phyloP scores from a whole-genome alignment of 2,329 filamentous ascomycete genomes.

The Ophiocordyceps camponoti-leonardi region DNA sequence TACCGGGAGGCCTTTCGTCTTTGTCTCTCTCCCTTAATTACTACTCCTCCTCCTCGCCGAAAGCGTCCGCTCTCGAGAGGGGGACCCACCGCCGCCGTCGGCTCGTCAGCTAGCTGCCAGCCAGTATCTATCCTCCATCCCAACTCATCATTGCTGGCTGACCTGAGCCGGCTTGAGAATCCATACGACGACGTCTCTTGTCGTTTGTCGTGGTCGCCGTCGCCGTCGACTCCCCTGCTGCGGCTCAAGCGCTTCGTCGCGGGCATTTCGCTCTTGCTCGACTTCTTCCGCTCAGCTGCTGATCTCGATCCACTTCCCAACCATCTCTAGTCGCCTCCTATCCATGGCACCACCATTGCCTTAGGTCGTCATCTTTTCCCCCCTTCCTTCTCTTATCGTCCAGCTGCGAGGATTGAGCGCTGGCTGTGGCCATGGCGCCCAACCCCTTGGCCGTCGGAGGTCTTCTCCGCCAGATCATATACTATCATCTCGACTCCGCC shows the following conservation, averaged over 20 bases:
- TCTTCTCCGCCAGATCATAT: slow-evolving; percentile 40
- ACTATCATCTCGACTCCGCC: slow-evolving; percentile 75
- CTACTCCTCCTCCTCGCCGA: background rate
- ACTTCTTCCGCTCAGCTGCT: too few relatives aligned
- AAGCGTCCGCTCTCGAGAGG: background rate
- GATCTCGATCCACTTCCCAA: background rate
- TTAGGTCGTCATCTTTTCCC: background rate
- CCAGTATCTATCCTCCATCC: background rate
- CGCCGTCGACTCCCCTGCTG: background rate
- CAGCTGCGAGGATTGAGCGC: background rate
- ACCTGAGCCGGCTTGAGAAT: background rate
- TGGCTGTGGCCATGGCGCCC: slow-evolving; percentile 34
- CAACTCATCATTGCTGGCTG: background rate
- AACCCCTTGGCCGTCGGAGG: slow-evolving; percentile 29
- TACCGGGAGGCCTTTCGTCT: background rate
- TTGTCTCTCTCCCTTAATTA: background rate
- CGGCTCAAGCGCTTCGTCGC: too few relatives aligned
- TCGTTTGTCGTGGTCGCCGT: background rate
- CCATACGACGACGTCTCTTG: background rate
- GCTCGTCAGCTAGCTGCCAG: background rate
- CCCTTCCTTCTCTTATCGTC: background rate
- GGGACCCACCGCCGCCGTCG: background rate
- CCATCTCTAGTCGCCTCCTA: background rate
- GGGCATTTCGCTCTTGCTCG: too few relatives aligned
- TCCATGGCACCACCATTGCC: slow-evolving; percentile 2